phyloP scores from a whole-genome alignment of 495 filamentous ascomycete genomes.

The Astrothelium macrocarpum region DNA sequence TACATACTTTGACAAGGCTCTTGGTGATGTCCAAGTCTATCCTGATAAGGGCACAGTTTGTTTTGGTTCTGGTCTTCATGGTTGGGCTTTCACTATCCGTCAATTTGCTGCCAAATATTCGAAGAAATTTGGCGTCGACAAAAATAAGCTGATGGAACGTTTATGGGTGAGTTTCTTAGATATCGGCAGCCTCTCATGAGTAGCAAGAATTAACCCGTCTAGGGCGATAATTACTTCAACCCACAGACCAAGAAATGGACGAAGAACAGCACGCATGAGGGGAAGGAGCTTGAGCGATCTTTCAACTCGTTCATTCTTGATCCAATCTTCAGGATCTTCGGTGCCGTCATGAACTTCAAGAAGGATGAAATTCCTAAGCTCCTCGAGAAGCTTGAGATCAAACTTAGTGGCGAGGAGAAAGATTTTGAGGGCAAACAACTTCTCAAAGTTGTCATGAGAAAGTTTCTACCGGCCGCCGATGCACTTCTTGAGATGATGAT shows the following conservation, averaged over 20 bases:
- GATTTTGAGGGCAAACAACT: conserved; percentile 94
- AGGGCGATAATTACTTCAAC: conserved; percentile 99
- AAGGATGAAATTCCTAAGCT: conserved; percentile 81
- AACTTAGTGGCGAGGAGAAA: conserved; percentile 75
- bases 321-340: conserved; percentile 98
- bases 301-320: conserved; percentile 99
- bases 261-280: conserved; percentile 68
- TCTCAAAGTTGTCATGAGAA: conserved; percentile 95
- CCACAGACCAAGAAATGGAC: conserved; percentile 99
- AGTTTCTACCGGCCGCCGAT: conserved; percentile 95
- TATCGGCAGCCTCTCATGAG: background rate
- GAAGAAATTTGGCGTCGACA: conserved; percentile 99
- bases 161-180: conserved; percentile 68
- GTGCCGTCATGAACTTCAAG: conserved; percentile 94
- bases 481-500: conserved; percentile 99
- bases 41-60: conserved; percentile 92
- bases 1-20: conserved; percentile 93
- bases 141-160: conserved; percentile 99
- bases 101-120: conserved; percentile 95
- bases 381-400: conserved; percentile 85
- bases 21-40: conserved; percentile 98
- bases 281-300: conserved; percentile 85
- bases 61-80: conserved; percentile 99
- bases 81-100: conserved; percentile 98
- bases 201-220: conserved; percentile 11